These are phyloP conservation scores for Pythium utonaiense DNA, from an alignment of 352 stramenopile genomes.

Conservation along the genomic window DNA sequence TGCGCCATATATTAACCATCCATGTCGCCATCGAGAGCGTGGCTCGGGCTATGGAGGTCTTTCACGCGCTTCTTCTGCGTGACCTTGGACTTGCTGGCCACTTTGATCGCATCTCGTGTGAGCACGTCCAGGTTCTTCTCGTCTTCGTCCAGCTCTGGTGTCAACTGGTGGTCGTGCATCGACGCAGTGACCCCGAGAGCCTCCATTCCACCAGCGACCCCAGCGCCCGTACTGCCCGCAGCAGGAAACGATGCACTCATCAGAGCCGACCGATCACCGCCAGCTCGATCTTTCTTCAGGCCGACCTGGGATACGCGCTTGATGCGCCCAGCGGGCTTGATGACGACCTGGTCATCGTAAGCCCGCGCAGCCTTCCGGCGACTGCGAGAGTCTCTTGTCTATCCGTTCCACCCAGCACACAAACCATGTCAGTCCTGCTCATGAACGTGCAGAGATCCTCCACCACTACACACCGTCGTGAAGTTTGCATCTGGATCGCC, in stretches of 20 bases:
- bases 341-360: slow-evolving; percentile 1
- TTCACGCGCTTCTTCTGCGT: slow-evolving; percentile 44
- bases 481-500: slow-evolving; percentile 68
- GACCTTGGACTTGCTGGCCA: slow-evolving; percentile 53
- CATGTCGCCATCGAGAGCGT: slow-evolving; percentile 2
- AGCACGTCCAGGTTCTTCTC: slow-evolving; percentile 39
- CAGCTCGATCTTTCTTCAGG: slow-evolving; percentile 7
- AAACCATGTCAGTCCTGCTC: neutral
- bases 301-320: slow-evolving; percentile 6
- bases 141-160: slow-evolving; percentile 31
- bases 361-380: slow-evolving; percentile 12
- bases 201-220: neutral
- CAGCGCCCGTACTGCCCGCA: neutral
- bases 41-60: neutral
- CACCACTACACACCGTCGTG: slow-evolving; percentile 34
- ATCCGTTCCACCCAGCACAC: neutral
- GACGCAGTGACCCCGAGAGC: slow-evolving; percentile 1
- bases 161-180: slow-evolving; percentile 17
- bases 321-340: slow-evolving; percentile 1
- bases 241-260: neutral
- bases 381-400: neutral
- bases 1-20: neutral
- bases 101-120: slow-evolving; percentile 67
- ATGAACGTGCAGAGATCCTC: neutral
- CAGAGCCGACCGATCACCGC: slow-evolving; percentile 8